Evolutionary conservation across 306 rosid species (phyloP).

Genomic region (Citrullus mucosospermus): DNA sequence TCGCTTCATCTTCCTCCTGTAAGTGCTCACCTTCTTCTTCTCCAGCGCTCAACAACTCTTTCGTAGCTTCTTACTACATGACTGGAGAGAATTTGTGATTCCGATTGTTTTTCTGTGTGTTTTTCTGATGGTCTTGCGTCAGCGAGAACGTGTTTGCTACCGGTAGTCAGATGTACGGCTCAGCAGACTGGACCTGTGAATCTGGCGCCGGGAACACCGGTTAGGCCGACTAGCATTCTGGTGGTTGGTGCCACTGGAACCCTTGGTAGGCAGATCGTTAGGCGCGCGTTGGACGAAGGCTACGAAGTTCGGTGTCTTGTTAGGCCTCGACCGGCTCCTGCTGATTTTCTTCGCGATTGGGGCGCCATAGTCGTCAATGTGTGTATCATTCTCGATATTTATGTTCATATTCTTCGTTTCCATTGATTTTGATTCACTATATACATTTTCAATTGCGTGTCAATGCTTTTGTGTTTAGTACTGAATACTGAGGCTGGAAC

Average conservation of each 20-base stretch:
- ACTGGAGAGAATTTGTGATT: background rate
- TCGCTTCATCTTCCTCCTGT: constrained; percentile 17
- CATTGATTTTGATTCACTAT: background rate
- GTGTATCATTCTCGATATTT: background rate
- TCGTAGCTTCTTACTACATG: background rate
- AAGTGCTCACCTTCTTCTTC: background rate
- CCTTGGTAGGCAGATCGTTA: constrained; percentile 81
- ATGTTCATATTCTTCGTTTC: background rate
- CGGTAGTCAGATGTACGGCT: constrained; percentile 25
- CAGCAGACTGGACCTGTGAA: constrained; percentile 31
- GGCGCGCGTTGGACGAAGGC: constrained; percentile 91
- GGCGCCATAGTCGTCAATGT: constrained; percentile 90
- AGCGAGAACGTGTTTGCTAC: constrained; percentile 19
- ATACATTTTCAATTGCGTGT: background rate
- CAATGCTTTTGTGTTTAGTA: background rate
- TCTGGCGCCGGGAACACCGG: constrained; percentile 61
- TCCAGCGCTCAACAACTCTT: background rate
- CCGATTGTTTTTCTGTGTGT: background rate
- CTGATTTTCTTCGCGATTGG: constrained; percentile 96
- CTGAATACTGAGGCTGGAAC: background rate
- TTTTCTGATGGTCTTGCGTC: background rate
- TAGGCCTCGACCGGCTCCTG: constrained; percentile 96
- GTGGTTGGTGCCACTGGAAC: constrained; percentile 89
- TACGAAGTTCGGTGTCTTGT: constrained; percentile 88
- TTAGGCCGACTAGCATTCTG: constrained; percentile 60